These are phyloP conservation scores for Aspergillus intermedius DNA, from an alignment of 2,329 filamentous ascomycete species.

Conservation along the genomic window DNA sequence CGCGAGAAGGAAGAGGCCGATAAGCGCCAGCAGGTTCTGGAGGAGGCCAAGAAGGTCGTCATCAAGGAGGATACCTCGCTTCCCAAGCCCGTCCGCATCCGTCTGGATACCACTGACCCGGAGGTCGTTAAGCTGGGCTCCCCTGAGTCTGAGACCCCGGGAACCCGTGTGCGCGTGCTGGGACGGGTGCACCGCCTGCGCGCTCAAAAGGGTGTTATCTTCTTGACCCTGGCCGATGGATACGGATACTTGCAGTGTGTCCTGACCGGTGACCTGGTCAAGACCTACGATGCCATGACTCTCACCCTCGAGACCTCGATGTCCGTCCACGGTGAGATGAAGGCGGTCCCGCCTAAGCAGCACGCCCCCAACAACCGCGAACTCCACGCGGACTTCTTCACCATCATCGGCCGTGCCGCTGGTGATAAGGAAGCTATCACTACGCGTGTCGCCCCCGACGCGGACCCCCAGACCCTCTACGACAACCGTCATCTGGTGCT, in stretches of 20 bases:
- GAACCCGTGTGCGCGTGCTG: constrained; percentile 69
- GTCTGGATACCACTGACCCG: constrained; percentile 64
- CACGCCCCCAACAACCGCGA: constrained; percentile 79
- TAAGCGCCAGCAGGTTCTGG: constrained; percentile 63
- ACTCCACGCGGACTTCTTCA: constrained; percentile 84
- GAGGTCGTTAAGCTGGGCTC: constrained; percentile 50
- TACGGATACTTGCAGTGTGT: constrained; percentile 82
- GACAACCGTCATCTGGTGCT: constrained; percentile 80
- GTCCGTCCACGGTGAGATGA: constrained; percentile 75
- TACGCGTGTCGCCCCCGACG: constrained; percentile 66
- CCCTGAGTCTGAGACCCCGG: constrained; percentile 53
- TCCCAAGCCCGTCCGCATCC: constrained; percentile 67
- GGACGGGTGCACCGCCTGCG: constrained; percentile 78
- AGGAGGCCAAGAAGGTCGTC: constrained; percentile 74
- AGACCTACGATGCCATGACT: constrained; percentile 85
- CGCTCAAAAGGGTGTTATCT: constrained; percentile 76
- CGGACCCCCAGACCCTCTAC: constrained; percentile 66
- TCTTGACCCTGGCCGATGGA: constrained; percentile 79
- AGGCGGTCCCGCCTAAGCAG: constrained; percentile 68
- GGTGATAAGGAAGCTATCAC: constrained; percentile 87
- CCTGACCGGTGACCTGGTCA: constrained; percentile 71
- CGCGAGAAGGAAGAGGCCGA: constrained; percentile 67
- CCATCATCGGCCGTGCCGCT: constrained; percentile 69
- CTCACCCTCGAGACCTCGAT: constrained; percentile 84
- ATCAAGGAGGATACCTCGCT: constrained; percentile 65